phyloP scores from a whole-genome alignment of 2,329 filamentous ascomycete species.

The Zopfia rhizophila region DNA sequence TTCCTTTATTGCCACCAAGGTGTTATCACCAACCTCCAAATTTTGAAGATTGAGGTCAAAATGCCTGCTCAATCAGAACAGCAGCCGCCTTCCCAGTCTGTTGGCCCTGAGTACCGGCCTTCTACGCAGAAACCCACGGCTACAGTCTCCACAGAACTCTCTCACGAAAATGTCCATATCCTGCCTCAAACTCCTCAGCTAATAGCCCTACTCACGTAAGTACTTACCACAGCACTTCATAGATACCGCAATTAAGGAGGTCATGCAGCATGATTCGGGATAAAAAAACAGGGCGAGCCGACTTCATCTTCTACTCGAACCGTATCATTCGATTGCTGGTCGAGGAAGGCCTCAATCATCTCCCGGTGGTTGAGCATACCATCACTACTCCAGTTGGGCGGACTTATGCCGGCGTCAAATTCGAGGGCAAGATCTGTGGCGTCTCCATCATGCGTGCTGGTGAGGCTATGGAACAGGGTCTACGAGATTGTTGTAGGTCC shows the following conservation, averaged over 20 bases:
- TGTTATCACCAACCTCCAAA: too few relatives aligned
- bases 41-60: slow-evolving; percentile 12
- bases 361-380: slow-evolving; percentile 87
- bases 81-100: slow-evolving; percentile 64
- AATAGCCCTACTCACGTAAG: slow-evolving; percentile 96
- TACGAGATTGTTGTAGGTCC: slow-evolving; percentile 96
- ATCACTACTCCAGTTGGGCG: slow-evolving; percentile 92
- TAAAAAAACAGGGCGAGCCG: slow-evolving; percentile 86
- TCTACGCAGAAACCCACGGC: slow-evolving; percentile 83
- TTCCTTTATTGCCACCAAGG: too few relatives aligned
- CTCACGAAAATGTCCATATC: slow-evolving; percentile 88
- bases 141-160: slow-evolving; percentile 85
- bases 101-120: slow-evolving; percentile 83
- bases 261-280: slow-evolving; percentile 87
- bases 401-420: slow-evolving; percentile 89
- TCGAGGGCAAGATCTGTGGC: slow-evolving; percentile 97
- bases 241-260: slow-evolving; percentile 5
- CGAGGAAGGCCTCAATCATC: slow-evolving; percentile 95
- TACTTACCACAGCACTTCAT: slow-evolving; percentile 35
- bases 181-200: slow-evolving; percentile 94
- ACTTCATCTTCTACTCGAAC: slow-evolving; percentile 99
- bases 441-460: slow-evolving; percentile 98
- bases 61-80: slow-evolving; percentile 42
- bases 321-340: slow-evolving; percentile 96
- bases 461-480: slow-evolving; percentile 97